phyloP scores from a whole-genome alignment of 345 rosid species.

The Euphorbia tirucalli region DNA sequence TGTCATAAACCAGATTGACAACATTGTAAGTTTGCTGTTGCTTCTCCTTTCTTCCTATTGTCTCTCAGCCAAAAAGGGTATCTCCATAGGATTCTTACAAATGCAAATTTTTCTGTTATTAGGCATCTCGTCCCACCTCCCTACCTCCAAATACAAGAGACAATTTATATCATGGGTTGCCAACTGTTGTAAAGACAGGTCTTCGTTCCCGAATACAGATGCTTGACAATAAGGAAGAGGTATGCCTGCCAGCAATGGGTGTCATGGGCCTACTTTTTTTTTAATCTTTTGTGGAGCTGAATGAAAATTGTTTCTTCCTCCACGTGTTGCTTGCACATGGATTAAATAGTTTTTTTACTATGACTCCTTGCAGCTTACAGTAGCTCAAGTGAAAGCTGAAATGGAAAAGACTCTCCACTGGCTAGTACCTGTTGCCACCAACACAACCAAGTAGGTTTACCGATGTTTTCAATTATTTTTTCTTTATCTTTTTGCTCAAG shows the following conservation, averaged over 20 bases:
- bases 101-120: slow-evolving; percentile 1
- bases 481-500: background rate
- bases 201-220: slow-evolving; percentile 56
- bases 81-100: background rate
- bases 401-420: slow-evolving; percentile 81
- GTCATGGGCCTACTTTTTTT: no score
- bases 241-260: no score
- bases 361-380: slow-evolving; percentile 49
- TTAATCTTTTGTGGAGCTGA: background rate
- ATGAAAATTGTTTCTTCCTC: slow-evolving; percentile 3
- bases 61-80: background rate
- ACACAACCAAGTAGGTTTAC: slow-evolving; percentile 69
- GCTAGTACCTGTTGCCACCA: slow-evolving; percentile 80
- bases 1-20: slow-evolving; percentile 70
- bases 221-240: slow-evolving; percentile 60
- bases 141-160: slow-evolving; percentile 76
- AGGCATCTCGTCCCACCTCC: slow-evolving; percentile 73
- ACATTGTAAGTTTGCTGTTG: slow-evolving; percentile 50
- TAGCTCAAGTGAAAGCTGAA: slow-evolving; percentile 66
- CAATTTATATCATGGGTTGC: slow-evolving; percentile 60
- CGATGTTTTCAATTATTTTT: background rate
- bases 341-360: slow-evolving; percentile 5
- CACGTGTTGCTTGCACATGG: background rate
- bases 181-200: slow-evolving; percentile 54
- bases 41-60: background rate